Percentiles rank a stretch among this genome's conserved stretches.
These are phyloP conservation scores for Basidiobolus heterosporus DNA, from an alignment of 371 early-diverging fungal genomes.

Conservation along the genomic window DNA sequence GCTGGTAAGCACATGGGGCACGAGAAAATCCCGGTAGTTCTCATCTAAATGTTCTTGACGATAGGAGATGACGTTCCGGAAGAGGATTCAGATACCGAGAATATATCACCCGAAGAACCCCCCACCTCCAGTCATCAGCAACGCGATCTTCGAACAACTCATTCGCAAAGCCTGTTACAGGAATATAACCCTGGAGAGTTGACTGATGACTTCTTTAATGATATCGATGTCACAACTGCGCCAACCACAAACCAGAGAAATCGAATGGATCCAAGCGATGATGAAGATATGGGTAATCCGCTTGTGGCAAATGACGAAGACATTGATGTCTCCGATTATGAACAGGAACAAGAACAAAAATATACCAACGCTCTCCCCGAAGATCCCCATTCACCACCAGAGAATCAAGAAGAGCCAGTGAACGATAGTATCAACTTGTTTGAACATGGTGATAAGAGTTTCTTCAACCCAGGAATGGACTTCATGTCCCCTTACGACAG, in stretches of 20 bases:
- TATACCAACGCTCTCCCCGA: too few species aligned
- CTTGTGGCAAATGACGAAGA: conserved; percentile 9
- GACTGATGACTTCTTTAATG: conserved; percentile 5
- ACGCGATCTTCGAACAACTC: not conserved
- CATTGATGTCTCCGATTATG: not conserved
- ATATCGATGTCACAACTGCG: not conserved
- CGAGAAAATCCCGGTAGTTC: not conserved
- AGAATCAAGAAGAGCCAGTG: too few species aligned
- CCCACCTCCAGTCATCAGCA: not conserved
- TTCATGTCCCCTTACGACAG: too few species aligned
- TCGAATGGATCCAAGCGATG: not conserved
- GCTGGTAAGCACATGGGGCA: not conserved
- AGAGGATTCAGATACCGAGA: not conserved
- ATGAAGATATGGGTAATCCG: conserved; percentile 6
- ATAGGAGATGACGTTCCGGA: not conserved
- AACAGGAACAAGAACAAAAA: too few species aligned
- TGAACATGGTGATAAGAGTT: too few species aligned
- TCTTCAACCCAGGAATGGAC: too few species aligned
- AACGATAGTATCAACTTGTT: too few species aligned
- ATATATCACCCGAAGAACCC: not conserved
- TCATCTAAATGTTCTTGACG: not conserved
- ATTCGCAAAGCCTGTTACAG: not conserved
- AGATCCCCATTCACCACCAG: too few species aligned
- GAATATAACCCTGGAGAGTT: conserved; percentile 5
- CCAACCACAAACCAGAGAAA: not conserved